phyloP scores from a whole-genome alignment of 768 basidiomycete species.

The Hypsizygus marmoreus region DNA sequence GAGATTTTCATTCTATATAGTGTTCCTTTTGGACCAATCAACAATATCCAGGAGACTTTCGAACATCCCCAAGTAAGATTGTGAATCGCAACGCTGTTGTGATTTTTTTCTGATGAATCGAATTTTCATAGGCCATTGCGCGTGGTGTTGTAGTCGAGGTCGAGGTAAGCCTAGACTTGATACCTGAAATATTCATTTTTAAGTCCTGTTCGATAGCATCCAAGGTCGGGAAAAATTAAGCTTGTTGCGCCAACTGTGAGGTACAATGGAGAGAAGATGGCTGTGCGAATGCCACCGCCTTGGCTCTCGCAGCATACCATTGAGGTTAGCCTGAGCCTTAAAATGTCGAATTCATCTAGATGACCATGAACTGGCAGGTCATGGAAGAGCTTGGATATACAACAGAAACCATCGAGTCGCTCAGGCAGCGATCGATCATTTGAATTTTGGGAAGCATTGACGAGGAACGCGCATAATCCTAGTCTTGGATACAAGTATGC shows the following conservation, averaged over 20 bases:
- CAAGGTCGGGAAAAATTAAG: slow-evolving; percentile 74
- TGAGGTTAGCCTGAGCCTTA: slow-evolving; percentile 47
- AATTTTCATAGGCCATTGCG: slow-evolving; percentile 61
- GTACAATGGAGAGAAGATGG: slow-evolving; percentile 81
- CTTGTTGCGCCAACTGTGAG: slow-evolving; percentile 80
- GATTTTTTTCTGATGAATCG: slow-evolving; percentile 6
- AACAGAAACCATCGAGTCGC: slow-evolving; percentile 14
- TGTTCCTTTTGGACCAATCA: slow-evolving; percentile 89
- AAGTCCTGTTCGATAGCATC: slow-evolving; percentile 49
- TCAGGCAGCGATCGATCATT: slow-evolving; percentile 19
- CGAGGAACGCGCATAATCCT: too few species aligned
- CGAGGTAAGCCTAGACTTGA: slow-evolving; percentile 56
- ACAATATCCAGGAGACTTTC: slow-evolving; percentile 88
- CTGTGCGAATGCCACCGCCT: slow-evolving; percentile 76
- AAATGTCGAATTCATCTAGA: neutral
- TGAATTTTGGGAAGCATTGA: too few species aligned
- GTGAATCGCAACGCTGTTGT: neutral
- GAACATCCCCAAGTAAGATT: slow-evolving; percentile 68
- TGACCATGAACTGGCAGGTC: slow-evolving; percentile 10
- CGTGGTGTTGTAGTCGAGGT: slow-evolving; percentile 76
- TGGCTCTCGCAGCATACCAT: slow-evolving; percentile 83
- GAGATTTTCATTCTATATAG: slow-evolving; percentile 40
- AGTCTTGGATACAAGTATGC: too few species aligned
- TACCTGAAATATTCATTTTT: slow-evolving; percentile 23
- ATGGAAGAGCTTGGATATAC: slow-evolving; percentile 37